Evolutionary conservation across 2,329 filamentous ascomycete genomes (phyloP).

Genomic region (Fusarium graminum): DNA sequence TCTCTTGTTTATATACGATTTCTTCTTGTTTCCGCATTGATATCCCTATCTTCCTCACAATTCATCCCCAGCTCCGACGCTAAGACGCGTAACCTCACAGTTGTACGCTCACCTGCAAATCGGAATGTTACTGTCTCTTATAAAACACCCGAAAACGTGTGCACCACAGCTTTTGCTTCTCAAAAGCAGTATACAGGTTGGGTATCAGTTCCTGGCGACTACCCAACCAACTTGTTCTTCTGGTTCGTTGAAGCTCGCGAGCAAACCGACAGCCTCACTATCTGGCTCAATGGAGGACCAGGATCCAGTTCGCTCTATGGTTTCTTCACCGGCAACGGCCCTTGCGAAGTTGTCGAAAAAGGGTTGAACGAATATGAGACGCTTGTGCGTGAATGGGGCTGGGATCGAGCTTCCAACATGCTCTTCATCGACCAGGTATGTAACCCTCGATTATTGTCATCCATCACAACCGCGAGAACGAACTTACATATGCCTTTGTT

Average conservation of each 20-base stretch:
- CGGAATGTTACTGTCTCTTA: conserved; percentile 75
- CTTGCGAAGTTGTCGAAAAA: conserved; percentile 64
- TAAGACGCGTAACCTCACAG: conserved; percentile 61
- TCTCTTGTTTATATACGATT: conserved; percentile 27
- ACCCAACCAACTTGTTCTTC: conserved; percentile 65
- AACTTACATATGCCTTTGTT: conserved; percentile 35
- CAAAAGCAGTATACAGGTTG: conserved; percentile 80
- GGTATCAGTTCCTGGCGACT: conserved; percentile 70
- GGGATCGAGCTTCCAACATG: conserved; percentile 69
- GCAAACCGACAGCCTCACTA: conserved; percentile 60
- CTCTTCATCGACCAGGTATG: conserved; percentile 69
- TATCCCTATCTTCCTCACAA: conserved; percentile 49
- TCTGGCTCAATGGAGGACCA: conserved; percentile 77
- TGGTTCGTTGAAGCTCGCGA: conserved; percentile 64
- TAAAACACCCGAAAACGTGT: conserved; percentile 71
- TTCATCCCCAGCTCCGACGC: conserved; percentile 51
- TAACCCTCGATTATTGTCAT: conserved; percentile 13
- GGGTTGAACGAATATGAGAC: conserved; percentile 66
- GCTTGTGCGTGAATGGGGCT: conserved; percentile 71
- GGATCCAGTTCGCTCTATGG: conserved; percentile 74
- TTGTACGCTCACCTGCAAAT: conserved; percentile 72
- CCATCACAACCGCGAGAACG: conserved; percentile 10
- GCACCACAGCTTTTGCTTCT: conserved; percentile 71
- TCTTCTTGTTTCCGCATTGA: conserved; percentile 36
- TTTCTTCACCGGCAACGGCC: conserved; percentile 72